Percentiles rank a stretch among this genome's conserved stretches.
These are phyloP conservation scores for Pelargonium fulgidum DNA, from an alignment of 441 rosid species.

Conservation along the genomic window DNA sequence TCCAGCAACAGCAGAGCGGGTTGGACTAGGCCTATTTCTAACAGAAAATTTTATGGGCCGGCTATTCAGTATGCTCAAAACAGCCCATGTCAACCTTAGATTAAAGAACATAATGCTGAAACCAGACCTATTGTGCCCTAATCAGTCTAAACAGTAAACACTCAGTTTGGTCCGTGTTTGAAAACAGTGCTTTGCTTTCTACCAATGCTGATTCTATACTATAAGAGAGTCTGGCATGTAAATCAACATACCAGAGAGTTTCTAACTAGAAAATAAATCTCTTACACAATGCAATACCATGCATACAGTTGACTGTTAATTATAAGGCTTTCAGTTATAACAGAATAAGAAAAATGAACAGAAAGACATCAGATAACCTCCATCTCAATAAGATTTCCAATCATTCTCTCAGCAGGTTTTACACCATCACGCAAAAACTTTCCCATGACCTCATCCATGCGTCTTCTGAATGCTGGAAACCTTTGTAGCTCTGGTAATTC, in stretches of 20 bases:
- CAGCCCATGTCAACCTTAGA: background rate
- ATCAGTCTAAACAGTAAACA: background rate
- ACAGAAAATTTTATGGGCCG: background rate
- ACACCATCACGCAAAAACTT: constrained; percentile 85
- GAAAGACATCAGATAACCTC: constrained; percentile 48
- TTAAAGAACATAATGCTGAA: background rate
- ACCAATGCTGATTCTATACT: background rate
- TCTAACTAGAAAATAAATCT: background rate
- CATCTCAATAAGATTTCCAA: constrained; percentile 83
- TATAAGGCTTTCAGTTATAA: background rate
- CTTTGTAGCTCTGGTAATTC: constrained; percentile 63
- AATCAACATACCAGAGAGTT: background rate
- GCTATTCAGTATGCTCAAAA: background rate
- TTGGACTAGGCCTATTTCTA: background rate
- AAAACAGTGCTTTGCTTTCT: background rate
- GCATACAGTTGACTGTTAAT: background rate
- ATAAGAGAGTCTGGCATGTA: background rate
- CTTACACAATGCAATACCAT: background rate
- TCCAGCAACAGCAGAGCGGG: background rate
- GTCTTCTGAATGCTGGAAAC: constrained; percentile 75
- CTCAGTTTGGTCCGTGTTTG: background rate
- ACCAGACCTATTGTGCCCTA: background rate
- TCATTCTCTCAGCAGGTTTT: constrained; percentile 93
- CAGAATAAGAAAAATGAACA: background rate
- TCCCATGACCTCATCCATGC: constrained; percentile 90